phyloP scores from a whole-genome alignment of 371 early-diverging fungal species.

The Syncephalastrum contaminatum region DNA sequence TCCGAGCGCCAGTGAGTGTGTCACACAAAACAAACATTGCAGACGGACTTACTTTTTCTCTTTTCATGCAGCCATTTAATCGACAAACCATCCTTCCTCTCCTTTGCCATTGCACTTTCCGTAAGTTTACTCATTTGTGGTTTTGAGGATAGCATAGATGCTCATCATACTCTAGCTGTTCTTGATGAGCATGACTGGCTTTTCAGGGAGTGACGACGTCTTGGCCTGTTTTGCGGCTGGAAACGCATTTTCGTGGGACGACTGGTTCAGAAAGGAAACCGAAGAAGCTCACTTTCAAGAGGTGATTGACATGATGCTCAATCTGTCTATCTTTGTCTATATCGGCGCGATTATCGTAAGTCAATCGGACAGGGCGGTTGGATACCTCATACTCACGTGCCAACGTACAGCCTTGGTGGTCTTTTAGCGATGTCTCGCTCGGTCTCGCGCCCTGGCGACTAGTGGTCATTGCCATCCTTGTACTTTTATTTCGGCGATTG shows the following conservation, averaged over 20 bases:
- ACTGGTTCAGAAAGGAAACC: conserved; percentile 87
- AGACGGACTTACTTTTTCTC: background rate
- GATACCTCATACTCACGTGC: background rate
- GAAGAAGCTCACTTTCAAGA: conserved; percentile 89
- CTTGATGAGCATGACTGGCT: conserved; percentile 75
- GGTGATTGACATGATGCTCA: conserved; percentile 88
- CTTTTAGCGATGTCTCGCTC: conserved; percentile 55
- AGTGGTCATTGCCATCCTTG: conserved; percentile 62
- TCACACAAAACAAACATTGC: background rate
- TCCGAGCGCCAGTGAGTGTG: conserved; percentile 65
- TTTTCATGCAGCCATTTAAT: conserved; percentile 62
- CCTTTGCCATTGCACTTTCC: conserved; percentile 88
- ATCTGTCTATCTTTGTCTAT: conserved; percentile 88
- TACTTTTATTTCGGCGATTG: conserved; percentile 83
- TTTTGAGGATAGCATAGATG: too few species aligned
- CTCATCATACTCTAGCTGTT: conserved; percentile 48
- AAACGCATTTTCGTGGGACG: conserved; percentile 86
- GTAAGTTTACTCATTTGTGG: too few species aligned
- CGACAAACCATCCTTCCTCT: conserved; percentile 90
- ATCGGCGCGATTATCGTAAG: conserved; percentile 82
- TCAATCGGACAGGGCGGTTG: background rate
- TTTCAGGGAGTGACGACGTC: conserved; percentile 85
- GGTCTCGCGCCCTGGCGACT: conserved; percentile 69
- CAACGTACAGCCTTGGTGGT: conserved; percentile 64
- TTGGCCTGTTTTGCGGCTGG: conserved; percentile 92